Percentiles rank a stretch among this genome's conserved stretches.
These are phyloP conservation scores for Vaccinium vitisidaea DNA, from an alignment of 148 eudicot species.

Conservation along the genomic window DNA sequence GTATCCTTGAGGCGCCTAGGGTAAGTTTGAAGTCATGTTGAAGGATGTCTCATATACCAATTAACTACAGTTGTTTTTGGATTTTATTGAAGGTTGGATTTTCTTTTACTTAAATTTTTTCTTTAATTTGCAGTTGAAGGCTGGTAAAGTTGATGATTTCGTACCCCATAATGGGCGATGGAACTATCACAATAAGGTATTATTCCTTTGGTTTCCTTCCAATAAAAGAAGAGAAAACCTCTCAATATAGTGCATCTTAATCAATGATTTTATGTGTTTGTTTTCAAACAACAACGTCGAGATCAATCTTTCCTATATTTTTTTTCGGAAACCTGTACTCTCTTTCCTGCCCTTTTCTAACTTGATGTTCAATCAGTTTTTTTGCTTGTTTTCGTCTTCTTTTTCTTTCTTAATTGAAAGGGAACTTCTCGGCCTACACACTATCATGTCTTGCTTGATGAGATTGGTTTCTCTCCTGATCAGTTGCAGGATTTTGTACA, in stretches of 20 bases:
- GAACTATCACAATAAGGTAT: slow-evolving; percentile 72
- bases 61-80: no score
- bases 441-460: slow-evolving; percentile 93
- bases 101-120: not conserved
- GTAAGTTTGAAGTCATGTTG: slow-evolving; percentile 26
- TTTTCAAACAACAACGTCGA: not conserved
- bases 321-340: not conserved
- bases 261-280: not conserved
- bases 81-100: no score
- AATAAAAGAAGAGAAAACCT: not conserved
- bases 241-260: not conserved
- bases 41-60: no score
- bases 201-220: slow-evolving; percentile 5
- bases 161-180: slow-evolving; percentile 71
- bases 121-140: slow-evolving; percentile 53
- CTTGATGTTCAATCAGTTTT: not conserved
- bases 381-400: not conserved
- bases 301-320: not conserved
- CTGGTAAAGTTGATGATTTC: slow-evolving; percentile 70
- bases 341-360: not conserved
- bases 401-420: slow-evolving; percentile 26
- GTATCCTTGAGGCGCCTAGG: slow-evolving; percentile 81
- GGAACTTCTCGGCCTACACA: slow-evolving; percentile 91
- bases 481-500: slow-evolving; percentile 74
- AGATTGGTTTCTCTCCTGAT: slow-evolving; percentile 92